Evolutionary conservation across 768 basidiomycete genomes (phyloP).

Genomic region (Leccinum imitatum): DNA sequence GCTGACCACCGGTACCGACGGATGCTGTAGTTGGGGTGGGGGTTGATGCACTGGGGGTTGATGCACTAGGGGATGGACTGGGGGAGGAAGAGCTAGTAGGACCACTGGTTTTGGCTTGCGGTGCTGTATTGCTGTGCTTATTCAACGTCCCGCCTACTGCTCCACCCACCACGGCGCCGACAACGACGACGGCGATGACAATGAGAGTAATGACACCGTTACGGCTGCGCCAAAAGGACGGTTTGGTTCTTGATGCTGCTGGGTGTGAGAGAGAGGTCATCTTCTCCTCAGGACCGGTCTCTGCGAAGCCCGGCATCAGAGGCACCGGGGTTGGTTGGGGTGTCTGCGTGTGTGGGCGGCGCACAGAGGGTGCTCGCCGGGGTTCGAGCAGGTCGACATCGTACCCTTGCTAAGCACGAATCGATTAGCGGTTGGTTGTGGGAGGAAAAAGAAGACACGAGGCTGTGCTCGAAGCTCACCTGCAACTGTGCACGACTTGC

Average conservation of each 20-base stretch:
- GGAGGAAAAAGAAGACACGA: not conserved
- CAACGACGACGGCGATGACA: constrained; percentile 39
- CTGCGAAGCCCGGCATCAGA: constrained; percentile 9
- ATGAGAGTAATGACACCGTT: constrained; percentile 42
- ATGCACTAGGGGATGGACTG: too few species aligned
- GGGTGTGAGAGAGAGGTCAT: not conserved
- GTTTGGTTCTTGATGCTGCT: constrained; percentile 1
- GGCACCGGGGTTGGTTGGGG: constrained; percentile 15
- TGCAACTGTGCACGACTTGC: constrained; percentile 45
- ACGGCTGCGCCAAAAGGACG: constrained; percentile 50
- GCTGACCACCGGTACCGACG: not conserved
- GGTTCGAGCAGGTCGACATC: constrained; percentile 45
- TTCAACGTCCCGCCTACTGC: constrained; percentile 52
- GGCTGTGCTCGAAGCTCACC: constrained; percentile 34
- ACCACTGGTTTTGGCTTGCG: not conserved
- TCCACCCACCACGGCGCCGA: constrained; percentile 57
- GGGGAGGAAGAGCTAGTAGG: not conserved
- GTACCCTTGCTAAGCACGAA: constrained; percentile 48
- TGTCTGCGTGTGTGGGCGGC: constrained; percentile 10
- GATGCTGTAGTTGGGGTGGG: not conserved
- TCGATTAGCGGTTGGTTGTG: not conserved
- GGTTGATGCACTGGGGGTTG: too few species aligned
- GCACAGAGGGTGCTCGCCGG: constrained; percentile 24
- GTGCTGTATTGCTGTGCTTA: constrained; percentile 15
- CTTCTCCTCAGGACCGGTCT: constrained; percentile 17